These are phyloP conservation scores for Lactarius trivialis DNA, from an alignment of 768 basidiomycete genomes.

Conservation along the genomic window DNA sequence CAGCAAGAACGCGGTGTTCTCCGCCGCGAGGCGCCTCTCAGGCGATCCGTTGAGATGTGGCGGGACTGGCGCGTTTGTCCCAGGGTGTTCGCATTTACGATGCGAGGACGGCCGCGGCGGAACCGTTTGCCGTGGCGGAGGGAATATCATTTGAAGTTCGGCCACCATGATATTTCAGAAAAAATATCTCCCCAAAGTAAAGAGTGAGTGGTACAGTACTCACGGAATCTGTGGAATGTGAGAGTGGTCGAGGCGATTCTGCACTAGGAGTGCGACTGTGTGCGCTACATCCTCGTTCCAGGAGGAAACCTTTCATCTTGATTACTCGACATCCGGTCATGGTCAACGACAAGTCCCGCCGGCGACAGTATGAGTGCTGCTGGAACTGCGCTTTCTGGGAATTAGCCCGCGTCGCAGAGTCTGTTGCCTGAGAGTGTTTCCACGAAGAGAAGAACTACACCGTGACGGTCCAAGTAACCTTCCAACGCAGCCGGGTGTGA, in stretches of 20 bases:
- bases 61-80: conserved; percentile 30
- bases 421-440: too few species aligned
- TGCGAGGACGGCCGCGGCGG: conserved; percentile 38
- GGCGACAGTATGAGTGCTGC: too few species aligned
- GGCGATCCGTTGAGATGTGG: conserved; percentile 30
- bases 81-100: conserved; percentile 39
- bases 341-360: too few species aligned
- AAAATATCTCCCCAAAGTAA: background rate
- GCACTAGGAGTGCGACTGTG: too few species aligned
- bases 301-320: too few species aligned
- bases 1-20: conserved; percentile 35
- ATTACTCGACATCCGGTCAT: too few species aligned
- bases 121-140: conserved; percentile 31
- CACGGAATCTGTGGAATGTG: background rate
- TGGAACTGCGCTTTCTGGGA: too few species aligned
- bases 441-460: too few species aligned
- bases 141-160: conserved; percentile 31
- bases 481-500: too few species aligned
- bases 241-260: background rate
- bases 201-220: background rate
- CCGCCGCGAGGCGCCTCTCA: conserved; percentile 29
- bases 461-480: too few species aligned
- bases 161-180: background rate
- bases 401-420: too few species aligned
- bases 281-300: too few species aligned